phyloP scores from a whole-genome alignment of 352 stramenopile species.

The Hyaloperonospora arabidopsidis region DNA sequence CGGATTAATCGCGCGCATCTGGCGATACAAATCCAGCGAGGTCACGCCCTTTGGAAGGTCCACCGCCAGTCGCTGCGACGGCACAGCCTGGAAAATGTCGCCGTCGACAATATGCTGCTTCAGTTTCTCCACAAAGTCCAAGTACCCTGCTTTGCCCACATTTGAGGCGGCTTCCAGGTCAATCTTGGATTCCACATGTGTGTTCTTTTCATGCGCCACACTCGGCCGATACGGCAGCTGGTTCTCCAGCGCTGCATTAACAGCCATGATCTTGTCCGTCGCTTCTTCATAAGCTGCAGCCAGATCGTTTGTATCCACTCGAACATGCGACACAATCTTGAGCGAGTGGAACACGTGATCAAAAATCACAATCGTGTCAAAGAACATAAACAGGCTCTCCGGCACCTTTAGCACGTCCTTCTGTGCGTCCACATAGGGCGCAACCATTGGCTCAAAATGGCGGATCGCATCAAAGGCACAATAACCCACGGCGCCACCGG shows the following conservation, averaged over 20 bases:
- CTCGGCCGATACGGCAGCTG: slow-evolving; percentile 50
- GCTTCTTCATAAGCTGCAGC: slow-evolving; percentile 60
- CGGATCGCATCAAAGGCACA: slow-evolving; percentile 85
- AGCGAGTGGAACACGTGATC: slow-evolving; percentile 87
- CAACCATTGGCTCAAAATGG: slow-evolving; percentile 82
- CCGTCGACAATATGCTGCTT: slow-evolving; percentile 86
- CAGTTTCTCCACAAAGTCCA: slow-evolving; percentile 79
- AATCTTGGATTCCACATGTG: slow-evolving; percentile 34
- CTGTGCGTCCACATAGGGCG: slow-evolving; percentile 66
- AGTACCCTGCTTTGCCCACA: slow-evolving; percentile 77
- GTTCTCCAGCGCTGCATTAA: slow-evolving; percentile 55
- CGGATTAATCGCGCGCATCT: slow-evolving; percentile 85
- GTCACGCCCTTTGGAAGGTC: slow-evolving; percentile 61
- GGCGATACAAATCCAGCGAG: slow-evolving; percentile 77
- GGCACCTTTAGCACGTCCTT: slow-evolving; percentile 74
- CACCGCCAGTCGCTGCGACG: slow-evolving; percentile 69
- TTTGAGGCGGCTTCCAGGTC: slow-evolving; percentile 76
- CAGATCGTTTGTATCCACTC: slow-evolving; percentile 60
- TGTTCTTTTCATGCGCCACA: slow-evolving; percentile 40
- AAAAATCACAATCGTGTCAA: slow-evolving; percentile 85
- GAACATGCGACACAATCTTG: slow-evolving; percentile 82
- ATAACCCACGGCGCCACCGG: slow-evolving; percentile 81
- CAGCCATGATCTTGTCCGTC: slow-evolving; percentile 59
- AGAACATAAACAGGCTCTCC: slow-evolving; percentile 89
- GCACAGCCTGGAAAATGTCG: slow-evolving; percentile 87